phyloP scores from a whole-genome alignment of 495 filamentous ascomycete genomes.

The Penicillium verhagenii region DNA sequence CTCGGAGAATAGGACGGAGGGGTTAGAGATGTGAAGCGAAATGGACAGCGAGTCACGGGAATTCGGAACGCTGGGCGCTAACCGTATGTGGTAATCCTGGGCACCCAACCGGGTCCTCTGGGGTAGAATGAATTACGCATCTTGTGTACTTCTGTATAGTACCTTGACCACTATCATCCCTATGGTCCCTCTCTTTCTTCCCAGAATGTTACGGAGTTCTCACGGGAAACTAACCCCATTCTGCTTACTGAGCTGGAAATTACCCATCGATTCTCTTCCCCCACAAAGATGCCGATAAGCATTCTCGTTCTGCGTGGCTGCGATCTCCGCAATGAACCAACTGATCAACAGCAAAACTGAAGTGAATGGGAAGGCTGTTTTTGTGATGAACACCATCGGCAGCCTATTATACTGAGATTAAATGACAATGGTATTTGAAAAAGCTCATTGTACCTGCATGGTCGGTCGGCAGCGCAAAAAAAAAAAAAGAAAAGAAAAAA shows the following conservation, averaged over 20 bases:
- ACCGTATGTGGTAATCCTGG: constrained; percentile 17
- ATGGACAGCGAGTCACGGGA: constrained; percentile 30
- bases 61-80: constrained; percentile 24
- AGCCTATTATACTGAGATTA: not conserved
- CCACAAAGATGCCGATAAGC: not conserved
- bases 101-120: constrained; percentile 15
- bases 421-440: not conserved
- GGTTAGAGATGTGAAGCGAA: constrained; percentile 31
- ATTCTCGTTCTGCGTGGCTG: not conserved
- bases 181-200: too few relatives aligned
- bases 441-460: constrained; percentile 18
- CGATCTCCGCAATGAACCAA: not conserved
- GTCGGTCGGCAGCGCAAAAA: not conserved
- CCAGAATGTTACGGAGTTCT: too few relatives aligned
- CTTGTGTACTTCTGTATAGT: too few relatives aligned
- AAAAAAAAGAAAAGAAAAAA: not conserved
- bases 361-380: not conserved
- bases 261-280: not conserved
- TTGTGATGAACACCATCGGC: not conserved
- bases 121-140: constrained; percentile 14
- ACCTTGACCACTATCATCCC: too few relatives aligned
- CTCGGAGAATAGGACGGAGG: constrained; percentile 20
- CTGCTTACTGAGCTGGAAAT: not conserved
- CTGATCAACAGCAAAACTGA: not conserved
- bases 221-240: too few relatives aligned